A percentile compares a stretch with the other conserved stretches of the same genome.
phyloP scores from a whole-genome alignment of 108 stramenopile species.

The Pseudonitzschia pungens region DNA sequence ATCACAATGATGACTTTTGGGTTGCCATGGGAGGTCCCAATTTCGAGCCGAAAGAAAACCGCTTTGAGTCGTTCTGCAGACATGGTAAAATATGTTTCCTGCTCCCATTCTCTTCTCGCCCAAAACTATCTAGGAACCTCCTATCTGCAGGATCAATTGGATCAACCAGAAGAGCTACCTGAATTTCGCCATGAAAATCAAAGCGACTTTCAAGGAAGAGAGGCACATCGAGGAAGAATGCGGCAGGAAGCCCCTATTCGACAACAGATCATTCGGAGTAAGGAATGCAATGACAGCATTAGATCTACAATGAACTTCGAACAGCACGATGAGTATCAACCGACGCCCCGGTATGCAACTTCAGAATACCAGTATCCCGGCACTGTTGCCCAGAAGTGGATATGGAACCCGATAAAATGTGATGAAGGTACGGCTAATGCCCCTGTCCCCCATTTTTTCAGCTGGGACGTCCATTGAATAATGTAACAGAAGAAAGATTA shows the following conservation, averaged over 20 bases:
- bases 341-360: background rate
- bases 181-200: constrained; percentile 9
- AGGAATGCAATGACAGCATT: background rate
- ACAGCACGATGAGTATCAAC: background rate
- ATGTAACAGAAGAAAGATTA: background rate
- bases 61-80: background rate
- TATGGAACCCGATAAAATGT: background rate
- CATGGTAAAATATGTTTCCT: background rate
- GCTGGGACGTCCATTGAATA: constrained; percentile 8
- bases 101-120: constrained; percentile 3
- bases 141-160: background rate
- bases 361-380: background rate
- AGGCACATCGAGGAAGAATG: background rate
- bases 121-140: constrained; percentile 2
- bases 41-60: background rate
- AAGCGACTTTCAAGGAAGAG: background rate
- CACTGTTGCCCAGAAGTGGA: constrained; percentile 4
- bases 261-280: constrained; percentile 2
- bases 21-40: constrained; percentile 9
- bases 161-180: background rate
- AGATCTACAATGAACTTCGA: background rate
- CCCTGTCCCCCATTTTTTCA: background rate
- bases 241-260: constrained; percentile 2
- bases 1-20: background rate
- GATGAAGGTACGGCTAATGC: background rate